A percentile compares a stretch with the other conserved stretches of the same genome.
phyloP scores from a whole-genome alignment of 805 yeast genomes.

The Tetrapisispora iriomotensis region DNA sequence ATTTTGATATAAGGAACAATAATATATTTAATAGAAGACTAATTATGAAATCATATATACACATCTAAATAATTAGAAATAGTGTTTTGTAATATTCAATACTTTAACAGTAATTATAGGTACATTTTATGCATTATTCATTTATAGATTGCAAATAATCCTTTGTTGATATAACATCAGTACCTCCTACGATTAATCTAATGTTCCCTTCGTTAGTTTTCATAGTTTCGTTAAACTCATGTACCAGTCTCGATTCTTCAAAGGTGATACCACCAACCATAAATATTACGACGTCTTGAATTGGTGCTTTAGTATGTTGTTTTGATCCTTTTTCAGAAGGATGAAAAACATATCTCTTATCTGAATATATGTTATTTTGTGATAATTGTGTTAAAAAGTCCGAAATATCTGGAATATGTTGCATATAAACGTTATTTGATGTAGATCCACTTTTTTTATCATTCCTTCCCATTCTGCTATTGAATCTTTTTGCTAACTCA shows the following conservation, averaged over 20 bases:
- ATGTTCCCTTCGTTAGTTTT: slow-evolving; percentile 37
- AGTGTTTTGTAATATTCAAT: neutral
- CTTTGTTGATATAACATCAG: slow-evolving; percentile 43
- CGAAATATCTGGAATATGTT: slow-evolving; percentile 67
- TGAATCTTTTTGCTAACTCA: slow-evolving; percentile 28
- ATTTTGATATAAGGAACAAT: neutral
- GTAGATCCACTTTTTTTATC: slow-evolving; percentile 25
- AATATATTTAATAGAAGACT: neutral
- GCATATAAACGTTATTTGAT: slow-evolving; percentile 75
- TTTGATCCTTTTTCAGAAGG: neutral
- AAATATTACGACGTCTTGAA: slow-evolving; percentile 62
- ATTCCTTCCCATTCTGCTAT: slow-evolving; percentile 27
- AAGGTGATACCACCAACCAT: slow-evolving; percentile 84
- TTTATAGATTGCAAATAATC: slow-evolving; percentile 28
- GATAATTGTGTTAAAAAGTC: slow-evolving; percentile 28
- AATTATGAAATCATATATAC: neutral
- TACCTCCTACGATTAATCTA: slow-evolving; percentile 75
- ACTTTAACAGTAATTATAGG: too few relatives aligned
- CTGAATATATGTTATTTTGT: slow-evolving; percentile 28
- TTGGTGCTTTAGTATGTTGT: slow-evolving; percentile 10
- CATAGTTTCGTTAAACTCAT: slow-evolving; percentile 50
- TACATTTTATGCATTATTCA: neutral
- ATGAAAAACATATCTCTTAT: slow-evolving; percentile 31
- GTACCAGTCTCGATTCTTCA: slow-evolving; percentile 80
- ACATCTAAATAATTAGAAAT: neutral